These are phyloP conservation scores for Stramenopiles sp. DNA, from an alignment of 352 stramenopile genomes.

Conservation along the genomic window DNA sequence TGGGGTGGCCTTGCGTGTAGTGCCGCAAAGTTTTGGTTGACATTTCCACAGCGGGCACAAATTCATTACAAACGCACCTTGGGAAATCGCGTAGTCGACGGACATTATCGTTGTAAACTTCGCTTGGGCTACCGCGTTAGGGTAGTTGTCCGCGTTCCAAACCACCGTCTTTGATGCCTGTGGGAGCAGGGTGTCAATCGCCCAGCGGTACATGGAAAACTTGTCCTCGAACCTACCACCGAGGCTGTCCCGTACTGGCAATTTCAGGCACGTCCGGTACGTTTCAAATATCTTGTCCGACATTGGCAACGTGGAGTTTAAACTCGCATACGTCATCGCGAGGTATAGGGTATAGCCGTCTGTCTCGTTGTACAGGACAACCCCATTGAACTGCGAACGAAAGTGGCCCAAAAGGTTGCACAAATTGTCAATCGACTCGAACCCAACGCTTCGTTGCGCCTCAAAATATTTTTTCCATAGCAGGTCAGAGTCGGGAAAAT, in stretches of 20 bases:
- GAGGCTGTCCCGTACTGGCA: background rate
- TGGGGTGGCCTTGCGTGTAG: background rate
- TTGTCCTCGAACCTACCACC: background rate
- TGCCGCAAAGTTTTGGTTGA: background rate
- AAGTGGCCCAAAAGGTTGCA: background rate
- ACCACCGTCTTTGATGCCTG: background rate
- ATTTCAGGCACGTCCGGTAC: background rate
- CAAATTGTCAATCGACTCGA: background rate
- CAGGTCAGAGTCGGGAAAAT: background rate
- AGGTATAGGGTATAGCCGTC: background rate
- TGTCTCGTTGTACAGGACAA: background rate
- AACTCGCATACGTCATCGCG: background rate
- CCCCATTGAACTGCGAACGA: background rate
- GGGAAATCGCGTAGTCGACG: background rate
- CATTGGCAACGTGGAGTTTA: background rate
- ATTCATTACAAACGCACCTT: constrained; percentile 3
- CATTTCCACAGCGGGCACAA: background rate
- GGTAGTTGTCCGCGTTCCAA: background rate
- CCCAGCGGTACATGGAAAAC: background rate
- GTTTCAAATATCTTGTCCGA: background rate
- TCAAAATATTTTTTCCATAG: constrained; percentile 7
- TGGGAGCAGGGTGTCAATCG: background rate
- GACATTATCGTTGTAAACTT: constrained; percentile 6
- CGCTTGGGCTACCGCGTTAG: background rate
- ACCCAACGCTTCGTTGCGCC: background rate